Base-by-base conservation (phyloP, 441 rosid genomes). In the Populus hybrid region DNA sequence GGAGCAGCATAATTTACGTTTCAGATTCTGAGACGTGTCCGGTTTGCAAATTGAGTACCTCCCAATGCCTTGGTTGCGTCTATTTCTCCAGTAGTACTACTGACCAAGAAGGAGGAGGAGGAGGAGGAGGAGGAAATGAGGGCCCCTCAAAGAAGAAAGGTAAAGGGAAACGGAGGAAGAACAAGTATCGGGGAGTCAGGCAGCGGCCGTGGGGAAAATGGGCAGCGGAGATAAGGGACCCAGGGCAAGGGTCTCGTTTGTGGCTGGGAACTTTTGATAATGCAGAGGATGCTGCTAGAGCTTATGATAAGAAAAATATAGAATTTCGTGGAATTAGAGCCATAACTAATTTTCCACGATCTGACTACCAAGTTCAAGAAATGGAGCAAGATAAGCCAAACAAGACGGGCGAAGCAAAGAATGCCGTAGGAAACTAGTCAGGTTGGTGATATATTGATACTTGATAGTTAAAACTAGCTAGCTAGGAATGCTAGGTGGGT, bases 181-280 rank as follows among this genome's bases (percentile, higher is more conserved):
- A 77, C 20, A 85, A 85, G 81, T 92, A 86, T 68, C 87, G 98
- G 83, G 95, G 97, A 73, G 95, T 93, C 0, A 79, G 98, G 72
- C 88, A 86, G 85, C 82, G 98, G 84, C 93, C 90, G 33, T 88
- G 88, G 91, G 91, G 93, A 18, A 82, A 88, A 26, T 92, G 88
- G 87, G 93, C 90, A 0, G 94, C 94, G 0, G 95, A 92, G 93
- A 92, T 92, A 87, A 82, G 93, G 36, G 91, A 93, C 81, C 97
- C 98, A 0, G n/a, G 80, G 79, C 85, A 82, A 74, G 90, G 87
- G 50, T 80, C 83, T 0, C 84, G 92, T 0, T 86, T 87, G 10
- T 93, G 95, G 94, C 95, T 93, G 7, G 97, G 97, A 23, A 93
- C 97, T 7, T 92, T 89, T 56, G 88, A 85, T 40, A 85, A 91